These are phyloP conservation scores for Ogataea methylovora DNA, from an alignment of 805 yeast genomes.

Conservation along the genomic window DNA sequence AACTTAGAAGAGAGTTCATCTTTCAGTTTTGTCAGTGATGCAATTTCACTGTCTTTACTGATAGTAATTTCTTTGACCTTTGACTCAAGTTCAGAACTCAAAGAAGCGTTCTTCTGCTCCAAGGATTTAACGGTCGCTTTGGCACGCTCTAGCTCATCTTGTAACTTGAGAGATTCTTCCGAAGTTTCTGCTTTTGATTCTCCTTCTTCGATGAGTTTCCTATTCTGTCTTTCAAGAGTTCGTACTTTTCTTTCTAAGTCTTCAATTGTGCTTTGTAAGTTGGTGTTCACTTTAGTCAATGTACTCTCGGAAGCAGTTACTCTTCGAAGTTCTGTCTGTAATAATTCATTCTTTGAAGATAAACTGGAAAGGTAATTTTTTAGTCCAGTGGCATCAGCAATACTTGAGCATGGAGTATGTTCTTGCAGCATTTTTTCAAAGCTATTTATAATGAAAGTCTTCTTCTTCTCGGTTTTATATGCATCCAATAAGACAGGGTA, in stretches of 20 bases:
- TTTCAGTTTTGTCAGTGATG: background rate
- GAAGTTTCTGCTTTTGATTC: background rate
- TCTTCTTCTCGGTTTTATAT: conserved; percentile 71
- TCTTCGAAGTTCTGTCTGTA: conserved; percentile 58
- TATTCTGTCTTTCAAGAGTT: too few relatives aligned
- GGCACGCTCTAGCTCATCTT: too few relatives aligned
- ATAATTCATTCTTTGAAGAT: conserved; percentile 49
- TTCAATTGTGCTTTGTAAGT: conserved; percentile 9
- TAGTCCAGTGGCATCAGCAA: conserved; percentile 64
- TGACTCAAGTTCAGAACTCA: conserved; percentile 2
- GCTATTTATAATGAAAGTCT: conserved; percentile 45
- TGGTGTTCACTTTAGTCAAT: background rate
- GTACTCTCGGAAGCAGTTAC: conserved; percentile 24
- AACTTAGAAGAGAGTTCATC: background rate
- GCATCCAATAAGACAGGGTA: conserved; percentile 83
- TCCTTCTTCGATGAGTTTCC: too few relatives aligned
- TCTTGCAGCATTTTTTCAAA: conserved; percentile 73
- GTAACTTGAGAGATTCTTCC: too few relatives aligned
- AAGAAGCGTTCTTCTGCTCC: background rate
- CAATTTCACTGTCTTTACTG: too few relatives aligned
- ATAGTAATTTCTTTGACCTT: too few relatives aligned
- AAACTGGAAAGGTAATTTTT: conserved; percentile 63
- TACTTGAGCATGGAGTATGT: conserved; percentile 69
- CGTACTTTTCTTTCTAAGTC: conserved; percentile 12
- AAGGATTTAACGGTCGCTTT: too few relatives aligned